Evolutionary conservation across 768 basidiomycete genomes (phyloP).

Genomic region (Lactifluus subvellereus): DNA sequence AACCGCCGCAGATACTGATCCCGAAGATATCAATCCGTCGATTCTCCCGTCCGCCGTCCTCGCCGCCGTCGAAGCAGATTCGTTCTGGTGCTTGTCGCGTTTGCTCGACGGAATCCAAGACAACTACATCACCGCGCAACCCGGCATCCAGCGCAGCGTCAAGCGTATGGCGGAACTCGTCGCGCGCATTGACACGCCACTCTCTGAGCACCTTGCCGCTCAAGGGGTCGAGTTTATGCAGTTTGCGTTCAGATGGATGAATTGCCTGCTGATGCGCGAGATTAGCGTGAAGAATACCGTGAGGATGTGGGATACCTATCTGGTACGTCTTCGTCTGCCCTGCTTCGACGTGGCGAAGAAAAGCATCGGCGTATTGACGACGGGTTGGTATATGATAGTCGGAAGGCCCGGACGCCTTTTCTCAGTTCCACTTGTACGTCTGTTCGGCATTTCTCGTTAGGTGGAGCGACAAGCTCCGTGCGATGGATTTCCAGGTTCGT

Average conservation of each 20-base stretch:
- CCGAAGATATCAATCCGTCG: conserved; percentile 80
- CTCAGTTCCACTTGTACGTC: conserved; percentile 97
- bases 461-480: conserved; percentile 88
- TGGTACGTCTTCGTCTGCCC: conserved; percentile 49
- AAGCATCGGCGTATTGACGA: background rate
- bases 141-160: conserved; percentile 92
- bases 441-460: conserved; percentile 95
- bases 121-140: conserved; percentile 95
- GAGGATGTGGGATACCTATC: conserved; percentile 99
- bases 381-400: conserved; percentile 46
- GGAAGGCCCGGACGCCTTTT: conserved; percentile 96
- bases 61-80: conserved; percentile 90
- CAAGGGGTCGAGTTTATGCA: conserved; percentile 99
- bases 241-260: conserved; percentile 99
- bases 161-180: conserved; percentile 93
- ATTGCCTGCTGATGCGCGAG: conserved; percentile 96
- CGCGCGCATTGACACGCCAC: conserved; percentile 80
- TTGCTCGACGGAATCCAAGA: conserved; percentile 96
- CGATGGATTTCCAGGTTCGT: conserved; percentile 97
- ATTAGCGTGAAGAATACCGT: conserved; percentile 96
- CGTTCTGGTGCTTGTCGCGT: conserved; percentile 97
- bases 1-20: conserved; percentile 68
- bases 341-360: background rate
- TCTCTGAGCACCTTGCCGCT: conserved; percentile 78
- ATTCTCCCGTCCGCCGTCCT: conserved; percentile 64